These are phyloP conservation scores for Marvania coccoides DNA, from an alignment of 139 green algal species.

Conservation along the genomic window DNA sequence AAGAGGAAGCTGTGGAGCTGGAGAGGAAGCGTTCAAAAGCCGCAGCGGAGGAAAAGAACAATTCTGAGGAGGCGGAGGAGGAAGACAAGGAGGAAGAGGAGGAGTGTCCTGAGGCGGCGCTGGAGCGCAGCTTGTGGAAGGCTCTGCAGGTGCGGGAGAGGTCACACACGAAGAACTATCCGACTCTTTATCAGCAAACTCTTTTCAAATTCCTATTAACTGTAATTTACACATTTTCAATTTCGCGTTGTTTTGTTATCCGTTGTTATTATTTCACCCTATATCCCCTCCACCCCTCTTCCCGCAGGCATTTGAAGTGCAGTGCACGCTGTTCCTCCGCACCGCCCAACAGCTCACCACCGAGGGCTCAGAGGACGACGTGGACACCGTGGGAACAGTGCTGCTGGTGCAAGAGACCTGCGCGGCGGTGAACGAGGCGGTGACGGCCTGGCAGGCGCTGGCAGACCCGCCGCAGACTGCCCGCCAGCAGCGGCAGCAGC, in stretches of 20 bases:
- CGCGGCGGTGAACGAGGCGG: conserved; percentile 1
- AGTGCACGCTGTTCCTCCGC: conserved; percentile 8
- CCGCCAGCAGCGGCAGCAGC: background rate
- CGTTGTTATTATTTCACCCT: background rate
- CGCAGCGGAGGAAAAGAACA: background rate
- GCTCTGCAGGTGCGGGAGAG: conserved; percentile 9
- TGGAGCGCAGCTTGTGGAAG: conserved; percentile 1
- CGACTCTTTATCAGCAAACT: too few species aligned
- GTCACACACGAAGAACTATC: too few species aligned
- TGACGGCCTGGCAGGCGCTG: background rate
- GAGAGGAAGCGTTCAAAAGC: too few species aligned
- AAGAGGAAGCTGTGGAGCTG: background rate
- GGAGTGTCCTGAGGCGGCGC: background rate
- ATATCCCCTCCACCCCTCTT: background rate
- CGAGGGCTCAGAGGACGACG: conserved; percentile 8
- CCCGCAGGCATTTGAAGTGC: conserved; percentile 5
- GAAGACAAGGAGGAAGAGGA: background rate
- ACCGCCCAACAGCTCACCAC: conserved; percentile 10
- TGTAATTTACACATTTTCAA: too few species aligned
- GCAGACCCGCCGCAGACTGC: background rate
- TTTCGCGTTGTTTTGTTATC: background rate
- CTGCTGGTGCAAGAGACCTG: conserved; percentile 16
- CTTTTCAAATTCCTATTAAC: too few species aligned
- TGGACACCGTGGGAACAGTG: background rate
- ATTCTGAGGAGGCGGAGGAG: background rate